Conservation (phyloP, 2,329 filamentous ascomycete species). For the Dothiorella sarmentorum region DNA sequence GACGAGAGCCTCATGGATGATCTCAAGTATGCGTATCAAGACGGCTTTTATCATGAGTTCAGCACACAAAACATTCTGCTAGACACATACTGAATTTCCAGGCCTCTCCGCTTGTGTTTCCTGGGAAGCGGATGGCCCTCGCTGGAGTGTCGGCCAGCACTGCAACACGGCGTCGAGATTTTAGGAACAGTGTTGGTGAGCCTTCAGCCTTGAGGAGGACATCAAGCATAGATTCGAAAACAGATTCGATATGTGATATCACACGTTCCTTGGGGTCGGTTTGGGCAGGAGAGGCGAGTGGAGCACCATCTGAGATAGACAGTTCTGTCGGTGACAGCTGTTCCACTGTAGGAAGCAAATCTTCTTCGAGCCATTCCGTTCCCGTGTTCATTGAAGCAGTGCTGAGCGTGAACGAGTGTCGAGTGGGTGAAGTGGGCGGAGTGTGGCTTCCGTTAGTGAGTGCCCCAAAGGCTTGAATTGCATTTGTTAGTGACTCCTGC, state of each 20-base stretch:
- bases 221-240: conserved; percentile 53
- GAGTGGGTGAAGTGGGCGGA: background rate
- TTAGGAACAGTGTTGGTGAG: conserved; percentile 49
- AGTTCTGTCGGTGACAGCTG: background rate
- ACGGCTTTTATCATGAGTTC: conserved; percentile 43
- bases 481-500: conserved; percentile 22
- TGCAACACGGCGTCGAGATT: conserved; percentile 15
- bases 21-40: conserved; percentile 53
- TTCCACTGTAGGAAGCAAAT: conserved; percentile 16
- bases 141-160: conserved; percentile 20
- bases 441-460: conserved; percentile 18
- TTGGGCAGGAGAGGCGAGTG: background rate
- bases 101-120: conserved; percentile 53
- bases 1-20: conserved; percentile 52
- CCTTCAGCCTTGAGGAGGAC: conserved; percentile 48
- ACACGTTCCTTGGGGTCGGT: conserved; percentile 36
- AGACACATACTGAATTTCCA: conserved; percentile 52
- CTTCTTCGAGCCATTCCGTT: conserved; percentile 17
- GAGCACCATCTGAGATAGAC: background rate
- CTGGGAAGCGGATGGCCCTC: conserved; percentile 50
- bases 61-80: background rate
- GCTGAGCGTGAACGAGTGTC: background rate
- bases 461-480: background rate
- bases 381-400: conserved; percentile 23
- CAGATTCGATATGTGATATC: conserved; percentile 54